A percentile compares a stretch with the other conserved stretches of the same genome.
These are phyloP conservation scores for Xylaria cubensis DNA, from an alignment of 495 filamentous ascomycete genomes.

Conservation along the genomic window DNA sequence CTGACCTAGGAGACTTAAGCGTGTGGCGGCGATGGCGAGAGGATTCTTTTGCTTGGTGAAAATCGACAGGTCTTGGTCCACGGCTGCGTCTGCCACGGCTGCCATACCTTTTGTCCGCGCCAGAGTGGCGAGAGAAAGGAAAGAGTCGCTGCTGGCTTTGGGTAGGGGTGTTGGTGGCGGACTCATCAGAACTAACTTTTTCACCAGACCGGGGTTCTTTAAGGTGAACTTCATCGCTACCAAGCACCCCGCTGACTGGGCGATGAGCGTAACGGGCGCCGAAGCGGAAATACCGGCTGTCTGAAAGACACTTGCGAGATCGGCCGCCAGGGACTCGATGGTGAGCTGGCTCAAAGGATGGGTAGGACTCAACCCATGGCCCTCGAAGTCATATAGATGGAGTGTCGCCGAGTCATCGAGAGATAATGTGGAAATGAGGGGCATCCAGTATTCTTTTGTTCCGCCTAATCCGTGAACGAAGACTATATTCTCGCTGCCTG, in stretches of 20 bases:
- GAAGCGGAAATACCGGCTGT: slow-evolving; percentile 33
- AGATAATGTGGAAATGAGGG: slow-evolving; percentile 43
- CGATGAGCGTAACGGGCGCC: slow-evolving; percentile 55
- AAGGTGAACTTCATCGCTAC: slow-evolving; percentile 45
- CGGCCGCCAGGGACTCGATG: slow-evolving; percentile 51
- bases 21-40: slow-evolving; percentile 47
- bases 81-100: background rate
- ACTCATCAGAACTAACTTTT: slow-evolving; percentile 51
- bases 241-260: slow-evolving; percentile 42
- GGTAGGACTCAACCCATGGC: slow-evolving; percentile 59
- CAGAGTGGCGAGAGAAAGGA: background rate
- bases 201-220: slow-evolving; percentile 45
- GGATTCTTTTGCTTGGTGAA: slow-evolving; percentile 45
- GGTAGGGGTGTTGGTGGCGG: slow-evolving; percentile 29
- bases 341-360: slow-evolving; percentile 46
- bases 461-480: slow-evolving; percentile 49
- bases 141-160: background rate
- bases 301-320: slow-evolving; percentile 50
- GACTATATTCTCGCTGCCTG: slow-evolving; percentile 48
- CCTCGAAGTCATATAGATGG: slow-evolving; percentile 60
- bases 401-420: slow-evolving; percentile 38
- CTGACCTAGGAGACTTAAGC: slow-evolving; percentile 51
- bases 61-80: slow-evolving; percentile 28
- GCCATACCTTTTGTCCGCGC: slow-evolving; percentile 11
- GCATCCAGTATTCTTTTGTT: slow-evolving; percentile 50